Conservation (phyloP, 108 stramenopile species). For the Nitzschia inconspicua region DNA sequence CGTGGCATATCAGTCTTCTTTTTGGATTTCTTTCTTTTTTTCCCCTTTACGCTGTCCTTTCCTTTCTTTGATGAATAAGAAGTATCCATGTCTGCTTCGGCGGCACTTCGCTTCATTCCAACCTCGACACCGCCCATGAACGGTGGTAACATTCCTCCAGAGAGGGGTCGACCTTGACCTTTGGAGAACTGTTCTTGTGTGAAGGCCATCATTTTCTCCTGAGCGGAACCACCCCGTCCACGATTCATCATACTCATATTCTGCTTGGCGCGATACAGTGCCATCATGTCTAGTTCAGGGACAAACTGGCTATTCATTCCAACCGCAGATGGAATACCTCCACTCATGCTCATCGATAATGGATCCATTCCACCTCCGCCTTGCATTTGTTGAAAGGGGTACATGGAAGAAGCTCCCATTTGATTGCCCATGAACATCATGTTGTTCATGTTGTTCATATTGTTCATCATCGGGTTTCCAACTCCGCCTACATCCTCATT, state of each 20-base stretch:
- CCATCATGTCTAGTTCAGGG: slow-evolving; percentile 27
- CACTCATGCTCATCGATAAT: not conserved
- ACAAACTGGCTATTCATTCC: slow-evolving; percentile 6
- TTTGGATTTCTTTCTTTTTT: slow-evolving; percentile 32
- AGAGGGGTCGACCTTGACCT: not conserved
- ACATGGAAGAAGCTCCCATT: not conserved
- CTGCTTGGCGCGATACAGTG: slow-evolving; percentile 30
- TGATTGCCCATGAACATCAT: not conserved
- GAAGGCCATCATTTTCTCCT: slow-evolving; percentile 7
- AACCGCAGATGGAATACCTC: slow-evolving; percentile 7
- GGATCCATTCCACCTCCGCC: slow-evolving; percentile 11
- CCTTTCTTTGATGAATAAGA: not conserved
- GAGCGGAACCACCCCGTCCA: slow-evolving; percentile 2
- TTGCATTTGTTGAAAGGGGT: slow-evolving; percentile 16
- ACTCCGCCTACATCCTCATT: not conserved
- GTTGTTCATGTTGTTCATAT: not conserved
- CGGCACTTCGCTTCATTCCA: not conserved
- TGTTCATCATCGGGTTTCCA: too few species aligned
- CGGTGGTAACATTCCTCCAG: not conserved
- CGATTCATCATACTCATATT: slow-evolving; percentile 29
- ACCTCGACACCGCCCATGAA: not conserved
- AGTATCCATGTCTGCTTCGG: not conserved
- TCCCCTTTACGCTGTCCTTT: slow-evolving; percentile 7
- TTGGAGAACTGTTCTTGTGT: slow-evolving; percentile 1
- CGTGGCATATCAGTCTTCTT: slow-evolving; percentile 33